Percentiles rank a stretch among this genome's conserved stretches.
These are phyloP conservation scores for Selaginella tamariscina DNA, from an alignment of 75 land plant genomes.

Conservation along the genomic window DNA sequence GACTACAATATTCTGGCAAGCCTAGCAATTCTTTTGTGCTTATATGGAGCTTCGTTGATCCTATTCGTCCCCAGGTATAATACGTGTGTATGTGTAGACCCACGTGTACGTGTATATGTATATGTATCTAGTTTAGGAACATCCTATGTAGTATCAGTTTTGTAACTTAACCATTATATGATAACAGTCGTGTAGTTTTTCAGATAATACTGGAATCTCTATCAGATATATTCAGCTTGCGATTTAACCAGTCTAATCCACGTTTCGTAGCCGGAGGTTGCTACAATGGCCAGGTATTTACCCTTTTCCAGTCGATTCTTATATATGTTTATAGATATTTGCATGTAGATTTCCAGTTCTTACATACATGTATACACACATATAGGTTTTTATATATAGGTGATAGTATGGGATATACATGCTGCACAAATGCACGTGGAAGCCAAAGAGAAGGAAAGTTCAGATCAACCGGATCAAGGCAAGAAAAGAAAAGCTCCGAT, in stretches of 20 bases:
- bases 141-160: not conserved
- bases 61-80: slow-evolving; percentile 35
- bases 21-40: slow-evolving; percentile 25
- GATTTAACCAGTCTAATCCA: slow-evolving; percentile 31
- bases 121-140: too few relatives aligned
- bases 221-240: slow-evolving; percentile 26
- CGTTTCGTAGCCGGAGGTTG: slow-evolving; percentile 29
- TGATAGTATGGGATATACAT: slow-evolving; percentile 29
- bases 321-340: too few relatives aligned
- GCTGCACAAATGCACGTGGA: slow-evolving; percentile 23
- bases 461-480: slow-evolving; percentile 13
- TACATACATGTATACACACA: too few relatives aligned
- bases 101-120: too few relatives aligned
- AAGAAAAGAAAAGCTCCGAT: slow-evolving; percentile 24
- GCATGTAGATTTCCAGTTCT: too few relatives aligned
- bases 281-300: slow-evolving; percentile 28
- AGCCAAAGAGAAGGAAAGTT: slow-evolving; percentile 15
- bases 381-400: too few relatives aligned
- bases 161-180: not conserved
- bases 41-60: slow-evolving; percentile 31
- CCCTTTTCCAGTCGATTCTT: too few relatives aligned
- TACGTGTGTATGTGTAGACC: too few relatives aligned
- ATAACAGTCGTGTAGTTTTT: not conserved
- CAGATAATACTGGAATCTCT: slow-evolving; percentile 28
- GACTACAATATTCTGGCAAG: slow-evolving; percentile 24